Evolutionary conservation across 2,329 filamentous ascomycete species (phyloP), one percentile per base, ranked within the genome.

Genomic region (Calonectria hawksworthii): DNA sequence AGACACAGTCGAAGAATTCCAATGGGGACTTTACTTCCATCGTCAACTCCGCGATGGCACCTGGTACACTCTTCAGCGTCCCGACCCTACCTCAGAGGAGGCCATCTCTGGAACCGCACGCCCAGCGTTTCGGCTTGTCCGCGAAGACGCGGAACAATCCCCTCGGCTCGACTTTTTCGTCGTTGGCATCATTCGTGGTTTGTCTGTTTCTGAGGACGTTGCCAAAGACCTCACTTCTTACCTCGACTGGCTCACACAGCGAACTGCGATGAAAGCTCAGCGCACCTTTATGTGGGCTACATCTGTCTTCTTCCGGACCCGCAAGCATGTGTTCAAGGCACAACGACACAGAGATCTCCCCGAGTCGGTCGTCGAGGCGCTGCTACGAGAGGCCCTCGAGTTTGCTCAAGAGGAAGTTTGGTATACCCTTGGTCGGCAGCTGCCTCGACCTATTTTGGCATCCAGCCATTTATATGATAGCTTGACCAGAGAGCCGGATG

Each of bases 1-100:
- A 28, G 66, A 74, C 26, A 79, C 72, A 6, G 75, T 74, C 8
- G 81, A 83, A 50, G 81, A 85, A 54, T 85, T 86, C 61, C 78
- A 80, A 76, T 85, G 84, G 84, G 84, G 83, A n/a, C 70, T 86
- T 61, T 86, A 85, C 76, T 83, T 80, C 74, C 82, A 85, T 67
- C 80, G 80, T 47, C 71, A 69, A 52, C 73, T 76, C 28, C 74
- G 75, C 30, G 74, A 81, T 38, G 80, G 83, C 28, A 81, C 79
- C 11, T 82, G 80, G 81, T 83, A 83, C 72, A 76, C 68, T 36
- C 77, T 76, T 67, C 72, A 68, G 47, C 74, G 54, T 44, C 61
- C 56, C 7, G 28, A 26, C 30, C n/a, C 10, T 61, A 74, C 23
- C 59, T 72, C n/a, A 30, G 56, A 69, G 61, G 73, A 47, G 65